Conservation (phyloP, 2,329 filamentous ascomycete genomes). For the Cadophora sp. region DNA sequence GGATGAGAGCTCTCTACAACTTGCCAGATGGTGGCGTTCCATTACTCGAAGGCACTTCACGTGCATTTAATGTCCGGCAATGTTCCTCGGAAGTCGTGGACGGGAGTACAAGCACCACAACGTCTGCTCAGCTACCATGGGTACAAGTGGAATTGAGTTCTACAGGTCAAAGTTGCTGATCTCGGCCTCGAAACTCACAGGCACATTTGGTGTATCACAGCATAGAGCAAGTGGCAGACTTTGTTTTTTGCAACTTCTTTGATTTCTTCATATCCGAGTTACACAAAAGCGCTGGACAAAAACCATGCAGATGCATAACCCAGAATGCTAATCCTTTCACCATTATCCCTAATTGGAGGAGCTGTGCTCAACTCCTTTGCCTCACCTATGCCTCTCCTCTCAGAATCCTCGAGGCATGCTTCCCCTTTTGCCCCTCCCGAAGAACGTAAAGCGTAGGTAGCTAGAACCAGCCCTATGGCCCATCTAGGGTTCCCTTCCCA, state of each 20-base stretch:
- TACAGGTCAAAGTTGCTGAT: background rate
- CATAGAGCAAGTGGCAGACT: background rate
- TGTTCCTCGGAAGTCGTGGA: background rate
- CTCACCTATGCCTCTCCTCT: conserved; percentile 24
- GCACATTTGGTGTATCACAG: conserved; percentile 2
- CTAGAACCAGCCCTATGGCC: conserved; percentile 30
- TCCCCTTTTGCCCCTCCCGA: conserved; percentile 8
- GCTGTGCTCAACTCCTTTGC: conserved; percentile 36
- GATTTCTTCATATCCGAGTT: conserved; percentile 20
- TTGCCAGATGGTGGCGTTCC: conserved; percentile 1
- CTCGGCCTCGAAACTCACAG: background rate
- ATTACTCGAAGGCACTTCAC: background rate
- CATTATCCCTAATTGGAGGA: conserved; percentile 22
- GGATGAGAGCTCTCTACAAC: background rate
- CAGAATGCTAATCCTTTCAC: conserved; percentile 3
- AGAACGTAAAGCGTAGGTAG: conserved; percentile 24
- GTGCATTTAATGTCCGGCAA: conserved; percentile 1
- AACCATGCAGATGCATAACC: conserved; percentile 16
- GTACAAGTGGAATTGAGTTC: background rate
- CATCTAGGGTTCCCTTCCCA: conserved; percentile 28
- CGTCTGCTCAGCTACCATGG: conserved; percentile 5
- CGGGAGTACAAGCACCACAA: background rate
- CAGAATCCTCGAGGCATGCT: conserved; percentile 29
- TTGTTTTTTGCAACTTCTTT: conserved; percentile 10
- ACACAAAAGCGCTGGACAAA: conserved; percentile 20